Evolutionary conservation across 306 rosid genomes (phyloP), one percentile per base, ranked within the genome.

Genomic region (Phaseolus lunatus): DNA sequence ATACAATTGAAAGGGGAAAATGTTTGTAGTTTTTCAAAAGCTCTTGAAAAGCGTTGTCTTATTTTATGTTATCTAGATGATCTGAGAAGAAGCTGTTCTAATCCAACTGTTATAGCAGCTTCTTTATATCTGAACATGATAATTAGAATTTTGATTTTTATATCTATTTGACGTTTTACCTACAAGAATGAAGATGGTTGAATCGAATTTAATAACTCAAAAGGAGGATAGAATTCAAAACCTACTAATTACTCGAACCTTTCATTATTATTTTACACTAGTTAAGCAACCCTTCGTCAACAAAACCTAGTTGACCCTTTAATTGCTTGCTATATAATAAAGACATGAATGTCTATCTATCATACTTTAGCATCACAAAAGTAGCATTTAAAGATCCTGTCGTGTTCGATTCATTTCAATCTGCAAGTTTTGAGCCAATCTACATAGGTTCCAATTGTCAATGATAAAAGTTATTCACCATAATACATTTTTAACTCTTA

Each of bases 231-330:
- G 37, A 67, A 78, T 69, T 61, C 45, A 69, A 69, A 78, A 67
- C 77, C 62, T 78, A 35, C 68, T 72, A 64, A 27, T 53, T 64
- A 64, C 74, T 80, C 79, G 15, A 79, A 80, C 49, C 29, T 63
- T 65, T 73, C 54, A 80, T 73, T 16, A 80, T 79, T 70, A 70
- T 70, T 79, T 47, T 3, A 61, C 82, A 70, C 77, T 23, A 69
- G 53, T 47, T 50, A 70, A 61, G 82, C 71, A 70, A 70, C 43
- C 15, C 3, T 3, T 59, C 20, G 70, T 69, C 70, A 78, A 57
- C 24, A 52, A 76, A 26, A 76, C 41, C 73, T 22, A 20, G 41
- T 24, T 57, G 41, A 62, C 76, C 39, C 14, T 47, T 48, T 39
- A 57, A 44, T 58, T 48, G 18, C 9, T 78, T 31, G 24, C 12